Base-by-base conservation (phyloP, 164 flowering plant species). In the Dillenia suffruticosa region DNA sequence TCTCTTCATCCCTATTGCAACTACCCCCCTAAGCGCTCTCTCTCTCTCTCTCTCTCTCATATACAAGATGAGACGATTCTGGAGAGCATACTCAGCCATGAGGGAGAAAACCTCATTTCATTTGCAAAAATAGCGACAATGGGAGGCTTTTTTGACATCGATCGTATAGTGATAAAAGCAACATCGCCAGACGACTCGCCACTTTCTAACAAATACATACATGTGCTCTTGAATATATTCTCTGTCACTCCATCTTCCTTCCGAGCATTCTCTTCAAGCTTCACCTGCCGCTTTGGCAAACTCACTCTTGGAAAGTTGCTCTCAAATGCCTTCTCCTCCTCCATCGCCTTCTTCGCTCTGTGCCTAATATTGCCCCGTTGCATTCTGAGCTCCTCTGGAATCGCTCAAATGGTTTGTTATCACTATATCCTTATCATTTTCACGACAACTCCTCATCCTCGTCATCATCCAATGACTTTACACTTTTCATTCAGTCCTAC, bases 311-410 rank as follows among this genome's bases (percentile, higher is more conserved):
- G 89, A 69, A 84, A 12, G 93, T 85, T 44, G 88, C 88, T 1
- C 72, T 87, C 51, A 85, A 87, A 67, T 87, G 86, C 62, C 66
- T 87, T 0, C 51, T 77, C 22, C 88, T 87, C 68, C 78, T 87
- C 60, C 93, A 87, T 54, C 79, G 87, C 1, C 68, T 84, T 26
- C 78, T 84, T 7, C 72, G 74, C 0, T 65, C 77, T 0, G 68
- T 77, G 13, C 85, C 84, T 0, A 67, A 74, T 3, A 47, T 62
- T 63, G 71, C 64, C 68, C 72, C 75, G 0, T 70, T 87, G 15
- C 66, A 77, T 13, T 49, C 79, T 2, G 75, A 83, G 56, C 72
- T 87, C 44, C 44, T 75, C 0, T 77, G 81, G 80, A 17, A 72
- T 3, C 57, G 82, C 32, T 64, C 81, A 45, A 85, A 79, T 47